Percentiles rank a stretch among this genome's conserved stretches.
Evolutionary conservation across 345 rosid species (phyloP).

Genomic region (Dipteronia sinensis): DNA sequence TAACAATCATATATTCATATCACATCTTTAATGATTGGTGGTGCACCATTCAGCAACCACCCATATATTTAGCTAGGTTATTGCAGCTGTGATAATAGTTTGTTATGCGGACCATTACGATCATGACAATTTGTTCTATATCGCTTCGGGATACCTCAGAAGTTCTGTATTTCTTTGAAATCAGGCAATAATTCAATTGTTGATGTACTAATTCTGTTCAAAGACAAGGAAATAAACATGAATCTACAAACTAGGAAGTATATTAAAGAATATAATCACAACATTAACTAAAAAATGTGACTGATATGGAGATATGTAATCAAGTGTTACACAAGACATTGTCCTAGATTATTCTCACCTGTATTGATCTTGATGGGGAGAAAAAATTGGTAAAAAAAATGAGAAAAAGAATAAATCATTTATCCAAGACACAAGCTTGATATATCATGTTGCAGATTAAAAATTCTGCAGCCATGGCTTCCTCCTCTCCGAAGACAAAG

Average conservation of each 20-base stretch:
- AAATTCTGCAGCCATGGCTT: constrained; percentile 14
- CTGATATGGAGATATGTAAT: neutral
- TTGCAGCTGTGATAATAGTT: too few relatives aligned
- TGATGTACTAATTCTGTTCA: neutral
- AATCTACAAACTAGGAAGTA: neutral
- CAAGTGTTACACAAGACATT: neutral
- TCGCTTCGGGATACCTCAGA: too few relatives aligned
- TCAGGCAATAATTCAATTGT: neutral
- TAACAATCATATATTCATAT: too few relatives aligned
- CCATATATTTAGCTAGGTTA: too few relatives aligned
- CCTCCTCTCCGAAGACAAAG: neutral
- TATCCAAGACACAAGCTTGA: neutral
- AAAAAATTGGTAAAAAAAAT: neutral
- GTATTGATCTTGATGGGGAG: neutral
- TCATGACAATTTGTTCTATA: neutral
- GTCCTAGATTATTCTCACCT: neutral
- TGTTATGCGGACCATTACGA: neutral
- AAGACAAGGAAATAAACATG: neutral
- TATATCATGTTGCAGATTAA: constrained; percentile 27
- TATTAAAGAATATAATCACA: neutral
- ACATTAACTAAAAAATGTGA: neutral
- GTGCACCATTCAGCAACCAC: too few relatives aligned
- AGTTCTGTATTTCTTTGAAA: neutral
- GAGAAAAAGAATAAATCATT: neutral
- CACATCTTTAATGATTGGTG: too few relatives aligned